Evolutionary conservation across 2,329 filamentous ascomycete genomes (phyloP).

Genomic region (Neopestalotiopsis clavispora): DNA sequence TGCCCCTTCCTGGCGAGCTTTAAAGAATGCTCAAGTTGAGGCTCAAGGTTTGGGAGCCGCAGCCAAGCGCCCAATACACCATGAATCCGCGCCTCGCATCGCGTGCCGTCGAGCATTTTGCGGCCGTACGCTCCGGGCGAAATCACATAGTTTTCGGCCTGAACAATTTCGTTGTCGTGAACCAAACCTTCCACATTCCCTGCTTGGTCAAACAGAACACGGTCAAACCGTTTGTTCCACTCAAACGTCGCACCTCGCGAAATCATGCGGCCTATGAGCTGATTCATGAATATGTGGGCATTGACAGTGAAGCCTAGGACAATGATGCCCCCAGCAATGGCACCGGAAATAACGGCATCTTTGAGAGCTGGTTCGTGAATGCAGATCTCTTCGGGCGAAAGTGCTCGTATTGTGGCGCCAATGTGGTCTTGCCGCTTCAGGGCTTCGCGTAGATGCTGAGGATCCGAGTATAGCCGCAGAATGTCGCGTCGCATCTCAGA

Average conservation of each 20-base stretch:
- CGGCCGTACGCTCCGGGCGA: not conserved
- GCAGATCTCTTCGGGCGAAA: not conserved
- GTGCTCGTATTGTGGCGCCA: not conserved
- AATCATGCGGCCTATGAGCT: conserved; percentile 18
- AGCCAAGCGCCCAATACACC: conserved; percentile 20
- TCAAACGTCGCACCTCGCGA: conserved; percentile 5
- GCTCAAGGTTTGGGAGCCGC: conserved; percentile 19
- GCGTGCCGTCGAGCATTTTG: not conserved
- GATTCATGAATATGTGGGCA: conserved; percentile 17
- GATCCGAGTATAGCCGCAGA: not conserved
- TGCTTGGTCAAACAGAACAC: not conserved
- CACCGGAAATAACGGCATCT: not conserved
- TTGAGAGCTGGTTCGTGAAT: not conserved
- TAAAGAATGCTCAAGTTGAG: conserved; percentile 18
- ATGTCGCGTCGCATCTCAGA: not conserved
- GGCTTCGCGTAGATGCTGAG: not conserved
- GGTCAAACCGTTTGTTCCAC: not conserved
- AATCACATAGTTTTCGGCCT: not conserved
- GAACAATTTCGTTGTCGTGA: not conserved
- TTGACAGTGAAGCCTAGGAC: conserved; percentile 21
- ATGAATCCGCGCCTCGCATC: conserved; percentile 19
- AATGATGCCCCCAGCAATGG: conserved; percentile 19
- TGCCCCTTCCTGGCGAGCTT: conserved; percentile 18
- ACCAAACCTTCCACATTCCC: not conserved
- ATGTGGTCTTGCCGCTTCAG: not conserved